Base-by-base conservation (phyloP, 805 yeast species). In the Yamadazyma philogaea region DNA sequence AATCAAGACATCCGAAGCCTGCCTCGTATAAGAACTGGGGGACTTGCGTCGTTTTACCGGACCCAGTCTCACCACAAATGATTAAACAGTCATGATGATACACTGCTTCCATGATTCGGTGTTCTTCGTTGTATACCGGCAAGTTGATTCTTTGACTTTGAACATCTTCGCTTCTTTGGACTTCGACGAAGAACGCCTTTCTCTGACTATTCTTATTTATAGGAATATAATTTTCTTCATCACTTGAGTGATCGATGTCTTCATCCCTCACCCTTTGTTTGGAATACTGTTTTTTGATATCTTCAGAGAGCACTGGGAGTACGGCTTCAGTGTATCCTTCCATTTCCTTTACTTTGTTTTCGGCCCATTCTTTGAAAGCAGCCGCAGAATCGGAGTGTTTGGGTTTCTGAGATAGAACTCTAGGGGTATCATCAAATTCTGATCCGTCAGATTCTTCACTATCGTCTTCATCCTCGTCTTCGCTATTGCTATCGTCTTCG, bases 11-110 rank as follows among this genome's bases (percentile, higher is more conserved):
- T 4, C 96, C 97, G 57, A 84, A 91, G 1, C 98, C 98, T 0
- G 96, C 79, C 63, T 93, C 99, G 57, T 81, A 88, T 34, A 93
- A 64, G 56, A 93, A 93, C 60, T 93, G 99, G 0, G 99, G 99
- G 4, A 93, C 90, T 64, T 93, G 99, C 0, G 99, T 93, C 1
- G 99, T 93, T 61, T 93, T 93, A 64, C 99, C 99, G 2, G 97
- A 89, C 54, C 99, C 99, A 1, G 99, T 93, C 55, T 90, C 98
- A 72, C 99, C 99, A 68, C 97, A 91, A 19, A 93, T 74, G 11
- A 93, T 83, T 0, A 90, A 81, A 46, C 91, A 84, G 55, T 90
- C 96, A 56, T 91, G 86, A 55, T 91, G 95, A 58, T 86, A 87
- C 39, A 93, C 78, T 1, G 96, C 96, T 60, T 93, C 99, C 97